Evolutionary conservation across 495 filamentous ascomycete species (phyloP).

Genomic region (Parathielavia hyrcaniae): DNA sequence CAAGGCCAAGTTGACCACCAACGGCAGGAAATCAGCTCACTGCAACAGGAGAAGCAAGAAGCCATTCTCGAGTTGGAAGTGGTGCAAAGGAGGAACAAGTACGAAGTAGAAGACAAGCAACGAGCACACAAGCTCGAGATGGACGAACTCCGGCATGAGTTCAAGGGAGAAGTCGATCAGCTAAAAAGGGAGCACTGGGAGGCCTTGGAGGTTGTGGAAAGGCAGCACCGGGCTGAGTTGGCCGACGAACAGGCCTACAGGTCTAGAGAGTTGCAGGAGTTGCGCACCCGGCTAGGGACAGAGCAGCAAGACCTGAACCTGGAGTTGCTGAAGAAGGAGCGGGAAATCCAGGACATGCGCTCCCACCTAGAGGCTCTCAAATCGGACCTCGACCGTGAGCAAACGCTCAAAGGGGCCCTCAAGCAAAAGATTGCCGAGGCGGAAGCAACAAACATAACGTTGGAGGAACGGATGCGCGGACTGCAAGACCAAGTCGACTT

Average conservation of each 20-base stretch:
- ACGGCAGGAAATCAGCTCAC: constrained; percentile 50
- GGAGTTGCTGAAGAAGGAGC: constrained; percentile 56
- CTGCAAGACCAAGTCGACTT: constrained; percentile 76
- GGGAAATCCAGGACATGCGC: constrained; percentile 51
- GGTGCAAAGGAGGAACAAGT: constrained; percentile 32
- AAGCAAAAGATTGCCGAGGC: constrained; percentile 56
- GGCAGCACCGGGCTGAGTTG: constrained; percentile 35
- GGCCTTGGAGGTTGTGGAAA: constrained; percentile 43
- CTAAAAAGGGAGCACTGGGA: constrained; percentile 30
- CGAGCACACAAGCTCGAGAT: constrained; percentile 30
- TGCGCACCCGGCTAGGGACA: constrained; percentile 53
- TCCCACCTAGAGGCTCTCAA: constrained; percentile 49
- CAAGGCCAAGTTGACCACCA: constrained; percentile 54
- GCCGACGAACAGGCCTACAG: constrained; percentile 57
- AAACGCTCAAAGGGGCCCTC: constrained; percentile 22
- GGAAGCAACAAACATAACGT: constrained; percentile 52
- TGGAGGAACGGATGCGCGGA: constrained; percentile 69
- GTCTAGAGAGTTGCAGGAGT: constrained; percentile 57
- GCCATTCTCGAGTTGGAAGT: constrained; percentile 28
- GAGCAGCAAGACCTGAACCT: constrained; percentile 59
- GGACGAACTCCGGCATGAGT: constrained; percentile 39
- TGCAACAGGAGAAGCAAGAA: constrained; percentile 40
- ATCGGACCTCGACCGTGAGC: constrained; percentile 55
- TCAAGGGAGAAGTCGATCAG: constrained; percentile 28
- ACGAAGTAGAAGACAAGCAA: constrained; percentile 38